phyloP scores from a whole-genome alignment of 371 early-diverging fungal genomes.

The Gilbertella persicaria region DNA sequence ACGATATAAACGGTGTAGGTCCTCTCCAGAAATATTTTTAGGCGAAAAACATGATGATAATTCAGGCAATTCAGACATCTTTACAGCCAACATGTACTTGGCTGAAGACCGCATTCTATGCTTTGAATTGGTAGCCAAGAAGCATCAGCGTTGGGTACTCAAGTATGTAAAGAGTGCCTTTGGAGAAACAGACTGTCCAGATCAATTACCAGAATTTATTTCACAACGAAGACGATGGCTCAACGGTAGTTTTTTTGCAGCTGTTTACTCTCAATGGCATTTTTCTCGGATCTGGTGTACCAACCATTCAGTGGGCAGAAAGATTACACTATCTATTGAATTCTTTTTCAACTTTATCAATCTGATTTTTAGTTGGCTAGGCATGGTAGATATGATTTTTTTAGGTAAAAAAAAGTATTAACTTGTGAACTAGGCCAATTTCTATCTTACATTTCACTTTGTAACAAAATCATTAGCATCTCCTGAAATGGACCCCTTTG shows the following conservation, averaged over 20 bases:
- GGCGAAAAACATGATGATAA: conserved; percentile 56
- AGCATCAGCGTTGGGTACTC: conserved; percentile 63
- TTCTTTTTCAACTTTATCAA: conserved; percentile 72
- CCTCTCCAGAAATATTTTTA: conserved; percentile 68
- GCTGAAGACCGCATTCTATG: conserved; percentile 81
- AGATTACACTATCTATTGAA: conserved; percentile 67
- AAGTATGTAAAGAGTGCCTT: conserved; percentile 69
- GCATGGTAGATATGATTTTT: conserved; percentile 74
- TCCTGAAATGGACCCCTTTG: conserved; percentile 67
- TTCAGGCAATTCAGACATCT: conserved; percentile 47
- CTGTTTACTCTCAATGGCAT: conserved; percentile 73
- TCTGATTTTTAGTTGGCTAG: conserved; percentile 81
- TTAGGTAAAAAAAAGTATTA: conserved; percentile 6
- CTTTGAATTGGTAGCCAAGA: conserved; percentile 74
- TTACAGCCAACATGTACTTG: conserved; percentile 76
- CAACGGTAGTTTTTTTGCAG: conserved; percentile 77
- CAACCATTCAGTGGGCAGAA: conserved; percentile 69
- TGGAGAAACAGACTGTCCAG: conserved; percentile 77
- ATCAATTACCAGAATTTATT: conserved; percentile 65
- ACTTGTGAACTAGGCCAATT: conserved; percentile 62
- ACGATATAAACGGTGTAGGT: conserved; percentile 58
- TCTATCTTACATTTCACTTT: conserved; percentile 88
- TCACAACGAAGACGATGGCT: conserved; percentile 74
- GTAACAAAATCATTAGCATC: conserved; percentile 63
- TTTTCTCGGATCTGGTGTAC: conserved; percentile 78